Conservation (phyloP, 2,329 filamentous ascomycete genomes). For the Amesomyces nigricolor region DNA sequence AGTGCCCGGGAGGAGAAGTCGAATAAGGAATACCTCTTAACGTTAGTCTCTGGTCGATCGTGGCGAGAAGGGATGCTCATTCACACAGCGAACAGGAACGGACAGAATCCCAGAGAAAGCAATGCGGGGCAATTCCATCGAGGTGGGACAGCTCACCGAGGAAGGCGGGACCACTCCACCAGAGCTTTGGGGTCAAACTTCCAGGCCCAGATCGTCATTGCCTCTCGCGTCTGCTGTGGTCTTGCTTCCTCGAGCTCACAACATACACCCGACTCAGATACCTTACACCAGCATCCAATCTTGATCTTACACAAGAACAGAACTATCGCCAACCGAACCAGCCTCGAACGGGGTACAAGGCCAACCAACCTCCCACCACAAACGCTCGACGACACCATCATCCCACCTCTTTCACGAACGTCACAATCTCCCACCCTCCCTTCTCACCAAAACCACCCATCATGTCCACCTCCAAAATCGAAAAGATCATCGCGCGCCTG, state of each 20-base stretch:
- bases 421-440: background rate
- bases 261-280: no score
- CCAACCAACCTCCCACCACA: no score
- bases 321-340: no score
- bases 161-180: background rate
- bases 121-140: conserved; percentile 1
- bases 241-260: no score
- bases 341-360: no score
- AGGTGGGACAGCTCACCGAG: background rate
- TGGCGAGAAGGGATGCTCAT: background rate
- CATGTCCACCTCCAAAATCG: conserved; percentile 40
- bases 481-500: conserved; percentile 58
- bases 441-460: conserved; percentile 2
- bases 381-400: background rate
- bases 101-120: background rate
- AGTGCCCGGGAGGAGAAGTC: no score
- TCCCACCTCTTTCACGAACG: background rate
- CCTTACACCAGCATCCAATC: no score
- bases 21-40: no score
- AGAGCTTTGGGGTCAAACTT: background rate
- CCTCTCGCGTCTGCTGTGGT: background rate
- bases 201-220: no score
- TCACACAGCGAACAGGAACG: background rate
- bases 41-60: no score
- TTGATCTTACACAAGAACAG: background rate